Evolutionary conservation across 169 alveolate genomes (phyloP), one percentile per base, ranked within the genome.

Genomic region (Plasmodium knowlesi): DNA sequence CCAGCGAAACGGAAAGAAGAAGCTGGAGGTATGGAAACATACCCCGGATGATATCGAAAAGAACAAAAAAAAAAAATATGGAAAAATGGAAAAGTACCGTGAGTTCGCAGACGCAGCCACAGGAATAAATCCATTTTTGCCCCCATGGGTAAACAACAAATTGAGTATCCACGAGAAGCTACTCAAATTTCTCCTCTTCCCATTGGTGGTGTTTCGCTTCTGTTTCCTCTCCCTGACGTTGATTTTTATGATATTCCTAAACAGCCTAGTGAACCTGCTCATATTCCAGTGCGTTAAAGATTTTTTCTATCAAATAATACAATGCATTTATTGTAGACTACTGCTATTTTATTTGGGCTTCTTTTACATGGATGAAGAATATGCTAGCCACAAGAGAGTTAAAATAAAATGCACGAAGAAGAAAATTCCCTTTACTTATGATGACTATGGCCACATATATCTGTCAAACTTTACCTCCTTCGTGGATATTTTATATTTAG

Each of bases 41-140:
- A 3, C n/a, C 54, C 54, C 54, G 54, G 54, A 10, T 43, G 54
- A 43, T 16, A 43, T n/a, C n/a, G 12, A 41, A 8, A 41, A 4
- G 46, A 14, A 79, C n/a, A 79, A 0, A 79, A 79, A 22, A 6
- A 0, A 25, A 79, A 84, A 84, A 84, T 30, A 85, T 85, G 93
- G 93, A 39, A 86, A 95, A 95, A 86, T 86, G 93, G 93, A 86
- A 86, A 95, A 95, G 57, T 95, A 83, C 67, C 73, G 95, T 14
- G 96, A 95, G 80, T 95, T 95, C 61, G 84, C 96, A 22, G 96
- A 95, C 50, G 84, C 79, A n/a, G 92, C 96, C 14, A 95, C 96
- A 37, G 96, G 96, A n/a, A 92, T 95, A 54, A 95, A 95, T 25
- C 96, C 96, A 34, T 95, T 83, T 71, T 89, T 95, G 41, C 96